Evolutionary conservation across 441 rosid species (phyloP).

Genomic region (Corymbia citriodora): DNA sequence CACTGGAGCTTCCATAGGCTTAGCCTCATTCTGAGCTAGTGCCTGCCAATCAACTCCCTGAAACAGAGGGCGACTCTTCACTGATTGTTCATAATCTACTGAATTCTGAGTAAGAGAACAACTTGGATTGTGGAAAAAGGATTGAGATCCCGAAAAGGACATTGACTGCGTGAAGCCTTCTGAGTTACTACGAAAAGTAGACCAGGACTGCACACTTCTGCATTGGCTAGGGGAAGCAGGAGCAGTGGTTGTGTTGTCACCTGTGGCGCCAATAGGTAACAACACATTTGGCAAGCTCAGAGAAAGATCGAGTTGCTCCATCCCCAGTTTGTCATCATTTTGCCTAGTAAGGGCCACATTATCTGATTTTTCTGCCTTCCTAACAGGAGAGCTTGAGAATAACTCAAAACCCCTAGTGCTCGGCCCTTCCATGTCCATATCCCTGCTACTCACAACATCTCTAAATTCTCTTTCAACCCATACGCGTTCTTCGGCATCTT

Average conservation of each 20-base stretch:
- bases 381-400: slow-evolving; percentile 67
- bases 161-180: slow-evolving; percentile 89
- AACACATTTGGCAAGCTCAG: slow-evolving; percentile 89
- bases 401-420: slow-evolving; percentile 85
- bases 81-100: slow-evolving; percentile 87
- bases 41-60: slow-evolving; percentile 83
- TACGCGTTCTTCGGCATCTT: slow-evolving; percentile 29
- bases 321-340: slow-evolving; percentile 53
- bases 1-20: slow-evolving; percentile 58
- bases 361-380: slow-evolving; percentile 42
- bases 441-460: slow-evolving; percentile 24
- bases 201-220: slow-evolving; percentile 74
- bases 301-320: slow-evolving; percentile 91
- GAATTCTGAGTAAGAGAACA: slow-evolving; percentile 89
- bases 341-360: slow-evolving; percentile 34
- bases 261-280: slow-evolving; percentile 72
- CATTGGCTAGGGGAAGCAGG: slow-evolving; percentile 80
- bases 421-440: slow-evolving; percentile 69
- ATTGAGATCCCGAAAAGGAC: slow-evolving; percentile 95
- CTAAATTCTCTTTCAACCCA: slow-evolving; percentile 38
- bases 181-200: slow-evolving; percentile 70
- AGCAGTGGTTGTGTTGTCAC: slow-evolving; percentile 24
- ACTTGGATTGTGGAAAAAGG: slow-evolving; percentile 92
- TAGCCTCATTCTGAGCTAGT: slow-evolving; percentile 60
- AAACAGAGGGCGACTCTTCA: slow-evolving; percentile 93